Conservation (phyloP, 805 yeast species). For the Isabelozyma heimii region DNA sequence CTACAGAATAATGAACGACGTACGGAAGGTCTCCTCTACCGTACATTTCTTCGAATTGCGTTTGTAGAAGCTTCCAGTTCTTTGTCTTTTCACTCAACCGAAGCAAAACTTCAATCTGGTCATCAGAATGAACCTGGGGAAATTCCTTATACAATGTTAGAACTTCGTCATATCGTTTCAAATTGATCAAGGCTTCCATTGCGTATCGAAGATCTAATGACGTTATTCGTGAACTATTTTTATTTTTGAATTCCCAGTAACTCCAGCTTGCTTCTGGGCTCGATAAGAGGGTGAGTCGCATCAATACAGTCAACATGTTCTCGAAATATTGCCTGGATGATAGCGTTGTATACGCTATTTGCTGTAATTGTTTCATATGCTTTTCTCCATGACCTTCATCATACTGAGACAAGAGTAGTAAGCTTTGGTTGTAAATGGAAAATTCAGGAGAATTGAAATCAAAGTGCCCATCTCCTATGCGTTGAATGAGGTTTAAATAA, state of each 20-base stretch:
- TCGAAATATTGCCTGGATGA: conserved; percentile 4
- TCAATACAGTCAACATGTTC: conserved; percentile 15
- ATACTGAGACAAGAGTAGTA: not conserved
- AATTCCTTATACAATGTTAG: conserved; percentile 30
- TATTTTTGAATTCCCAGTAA: conserved; percentile 17
- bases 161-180: conserved; percentile 18
- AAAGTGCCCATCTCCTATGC: conserved; percentile 20
- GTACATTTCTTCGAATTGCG: conserved; percentile 54
- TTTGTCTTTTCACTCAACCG: conserved; percentile 41
- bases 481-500: conserved; percentile 12
- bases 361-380: not conserved
- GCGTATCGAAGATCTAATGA: conserved; percentile 23
- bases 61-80: conserved; percentile 56
- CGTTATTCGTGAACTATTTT: conserved; percentile 4
- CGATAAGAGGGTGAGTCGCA: conserved; percentile 8
- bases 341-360: not conserved
- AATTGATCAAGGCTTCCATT: conserved; percentile 26
- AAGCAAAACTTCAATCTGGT: conserved; percentile 49
- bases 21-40: conserved; percentile 54
- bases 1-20: conserved; percentile 54
- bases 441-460: conserved; percentile 12
- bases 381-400: not conserved
- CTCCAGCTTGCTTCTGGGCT: conserved; percentile 14
- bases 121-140: conserved; percentile 42
- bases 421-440: not conserved